Conservation (phyloP, 2,329 filamentous ascomycete species). For the Didymella segeticola region DNA sequence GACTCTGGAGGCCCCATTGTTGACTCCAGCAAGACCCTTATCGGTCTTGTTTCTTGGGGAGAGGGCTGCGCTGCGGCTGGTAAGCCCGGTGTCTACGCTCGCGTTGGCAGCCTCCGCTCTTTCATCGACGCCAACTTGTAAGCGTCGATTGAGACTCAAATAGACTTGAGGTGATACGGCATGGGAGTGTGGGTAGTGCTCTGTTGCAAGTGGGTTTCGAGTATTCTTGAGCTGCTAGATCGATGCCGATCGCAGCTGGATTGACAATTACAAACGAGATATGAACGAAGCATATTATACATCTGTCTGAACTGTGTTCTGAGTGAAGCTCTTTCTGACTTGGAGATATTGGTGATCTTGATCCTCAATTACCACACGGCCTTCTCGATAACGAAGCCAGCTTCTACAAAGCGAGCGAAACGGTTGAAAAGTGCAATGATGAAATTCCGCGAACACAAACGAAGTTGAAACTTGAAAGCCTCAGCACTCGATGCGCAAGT, state of each 20-base stretch:
- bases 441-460: no score
- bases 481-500: no score
- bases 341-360: no score
- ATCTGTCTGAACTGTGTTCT: no score
- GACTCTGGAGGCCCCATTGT: constrained; percentile 40
- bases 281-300: not conserved
- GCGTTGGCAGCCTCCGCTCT: constrained; percentile 21
- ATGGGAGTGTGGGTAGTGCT: not conserved
- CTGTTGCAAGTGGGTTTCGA: not conserved
- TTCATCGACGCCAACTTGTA: constrained; percentile 32
- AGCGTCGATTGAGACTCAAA: not conserved
- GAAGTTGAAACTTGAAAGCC: no score
- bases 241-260: no score
- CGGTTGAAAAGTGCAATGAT: no score
- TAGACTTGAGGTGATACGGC: no score
- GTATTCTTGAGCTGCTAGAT: not conserved
- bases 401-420: no score
- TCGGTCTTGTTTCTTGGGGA: constrained; percentile 36
- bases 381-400: no score
- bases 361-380: no score
- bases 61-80: constrained; percentile 32
- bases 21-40: constrained; percentile 17
- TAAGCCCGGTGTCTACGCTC: constrained; percentile 37
- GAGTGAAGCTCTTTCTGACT: no score
- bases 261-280: not conserved